phyloP scores from a whole-genome alignment of 495 filamentous ascomycete genomes.

The Letharia columbiana region DNA sequence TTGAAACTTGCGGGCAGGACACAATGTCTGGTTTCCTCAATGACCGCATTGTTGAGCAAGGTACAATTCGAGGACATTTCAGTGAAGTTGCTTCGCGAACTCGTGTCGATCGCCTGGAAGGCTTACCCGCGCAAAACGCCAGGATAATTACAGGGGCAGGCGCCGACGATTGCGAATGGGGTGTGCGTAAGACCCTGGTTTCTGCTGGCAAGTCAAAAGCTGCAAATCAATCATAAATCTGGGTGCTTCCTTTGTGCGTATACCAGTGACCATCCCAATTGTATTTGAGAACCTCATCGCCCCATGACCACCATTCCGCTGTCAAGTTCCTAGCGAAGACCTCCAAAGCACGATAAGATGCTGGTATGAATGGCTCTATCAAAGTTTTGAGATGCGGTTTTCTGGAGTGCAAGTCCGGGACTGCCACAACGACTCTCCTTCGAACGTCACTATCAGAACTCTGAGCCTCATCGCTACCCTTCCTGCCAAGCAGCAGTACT shows the following conservation, averaged over 20 bases:
- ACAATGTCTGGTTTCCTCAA: not conserved
- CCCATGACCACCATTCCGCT: conserved; percentile 82
- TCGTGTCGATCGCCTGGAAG: conserved; percentile 3
- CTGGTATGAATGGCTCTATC: conserved; percentile 44
- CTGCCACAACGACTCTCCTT: conserved; percentile 59
- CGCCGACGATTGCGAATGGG: not conserved
- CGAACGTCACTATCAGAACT: conserved; percentile 23
- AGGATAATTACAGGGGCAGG: not conserved
- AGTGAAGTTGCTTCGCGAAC: not conserved
- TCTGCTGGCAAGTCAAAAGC: conserved; percentile 27
- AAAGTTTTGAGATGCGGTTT: conserved; percentile 66
- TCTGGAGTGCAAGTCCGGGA: conserved; percentile 84
- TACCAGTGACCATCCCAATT: conserved; percentile 55
- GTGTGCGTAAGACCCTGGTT: not conserved
- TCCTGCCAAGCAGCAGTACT: conserved; percentile 61
- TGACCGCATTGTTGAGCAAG: not conserved
- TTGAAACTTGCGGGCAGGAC: not conserved
- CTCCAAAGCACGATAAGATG: conserved; percentile 59
- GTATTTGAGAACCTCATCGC: conserved; percentile 76
- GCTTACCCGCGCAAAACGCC: not conserved
- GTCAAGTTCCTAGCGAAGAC: conserved; percentile 84
- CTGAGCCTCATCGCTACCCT: conserved; percentile 20
- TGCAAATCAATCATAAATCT: conserved; percentile 2
- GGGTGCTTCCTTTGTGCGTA: conserved; percentile 10
- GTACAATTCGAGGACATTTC: not conserved